A percentile compares a stretch with the other conserved stretches of the same genome.
Evolutionary conservation across 257 asterid species (phyloP).

Genomic region (Capsicum pubescens): DNA sequence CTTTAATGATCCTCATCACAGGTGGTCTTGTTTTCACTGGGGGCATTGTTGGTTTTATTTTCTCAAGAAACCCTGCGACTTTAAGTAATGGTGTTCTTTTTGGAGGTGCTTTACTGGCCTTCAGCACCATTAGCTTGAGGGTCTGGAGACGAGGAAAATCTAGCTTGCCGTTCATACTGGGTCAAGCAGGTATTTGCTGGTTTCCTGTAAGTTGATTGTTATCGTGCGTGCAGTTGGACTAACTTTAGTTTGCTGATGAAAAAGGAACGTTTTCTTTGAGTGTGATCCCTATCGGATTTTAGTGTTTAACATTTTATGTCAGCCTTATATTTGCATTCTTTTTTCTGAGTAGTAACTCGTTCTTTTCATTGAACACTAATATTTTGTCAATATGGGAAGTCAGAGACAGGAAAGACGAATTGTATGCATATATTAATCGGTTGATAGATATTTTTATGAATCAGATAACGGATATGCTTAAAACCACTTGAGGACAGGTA

Average conservation of each 20-base stretch:
- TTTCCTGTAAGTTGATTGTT: slow-evolving; percentile 23
- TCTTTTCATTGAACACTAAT: background rate
- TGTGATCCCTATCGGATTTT: slow-evolving; percentile 1
- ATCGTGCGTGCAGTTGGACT: background rate
- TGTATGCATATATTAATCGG: background rate
- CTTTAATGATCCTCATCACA: slow-evolving; percentile 37
- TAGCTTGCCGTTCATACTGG: slow-evolving; percentile 85
- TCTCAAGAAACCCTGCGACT: slow-evolving; percentile 67
- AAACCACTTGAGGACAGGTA: background rate
- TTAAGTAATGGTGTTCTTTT: slow-evolving; percentile 66
- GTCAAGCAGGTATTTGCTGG: slow-evolving; percentile 80
- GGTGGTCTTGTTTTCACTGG: slow-evolving; percentile 85
- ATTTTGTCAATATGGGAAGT: background rate
- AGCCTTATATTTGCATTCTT: background rate
- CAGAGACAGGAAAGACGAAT: background rate
- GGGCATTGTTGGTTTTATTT: slow-evolving; percentile 72
- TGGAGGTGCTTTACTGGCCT: slow-evolving; percentile 87
- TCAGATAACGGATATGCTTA: background rate
- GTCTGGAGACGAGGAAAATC: slow-evolving; percentile 93
- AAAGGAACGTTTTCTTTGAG: background rate
- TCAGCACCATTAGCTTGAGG: slow-evolving; percentile 80
- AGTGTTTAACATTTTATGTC: background rate
- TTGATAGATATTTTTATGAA: background rate
- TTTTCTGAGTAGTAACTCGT: background rate
- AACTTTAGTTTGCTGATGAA: background rate